These are phyloP conservation scores for Leccinum rimulosum DNA, from an alignment of 768 basidiomycete species.

Conservation along the genomic window DNA sequence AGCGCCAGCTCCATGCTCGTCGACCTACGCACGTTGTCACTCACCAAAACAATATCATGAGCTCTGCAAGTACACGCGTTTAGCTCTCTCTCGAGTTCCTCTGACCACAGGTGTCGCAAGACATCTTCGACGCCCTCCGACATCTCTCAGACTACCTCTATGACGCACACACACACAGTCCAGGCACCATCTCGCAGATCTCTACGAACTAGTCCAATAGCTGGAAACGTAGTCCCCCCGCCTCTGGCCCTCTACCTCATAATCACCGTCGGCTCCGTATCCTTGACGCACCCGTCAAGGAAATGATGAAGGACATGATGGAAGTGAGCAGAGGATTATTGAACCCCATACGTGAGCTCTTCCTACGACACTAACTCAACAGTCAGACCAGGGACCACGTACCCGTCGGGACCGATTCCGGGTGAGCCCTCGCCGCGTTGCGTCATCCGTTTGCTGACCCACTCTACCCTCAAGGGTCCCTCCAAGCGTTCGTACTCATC, in stretches of 20 bases:
- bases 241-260: constrained; percentile 77
- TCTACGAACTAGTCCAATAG: constrained; percentile 99
- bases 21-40: constrained; percentile 87
- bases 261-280: constrained; percentile 98
- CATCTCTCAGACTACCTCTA: constrained; percentile 34
- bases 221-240: constrained; percentile 88
- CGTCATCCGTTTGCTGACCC: too few species aligned
- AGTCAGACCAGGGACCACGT: constrained; percentile 95
- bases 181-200: constrained; percentile 93
- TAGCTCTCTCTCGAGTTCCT: background rate
- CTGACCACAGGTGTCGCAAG: constrained; percentile 37
- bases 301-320: constrained; percentile 99
- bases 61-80: constrained; percentile 62
- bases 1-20: constrained; percentile 96
- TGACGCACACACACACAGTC: constrained; percentile 85
- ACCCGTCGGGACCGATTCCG: constrained; percentile 68
- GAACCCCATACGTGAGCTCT: constrained; percentile 95
- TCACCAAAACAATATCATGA: constrained; percentile 99
- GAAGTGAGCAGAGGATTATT: constrained; percentile 98
- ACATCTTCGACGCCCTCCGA: constrained; percentile 89
- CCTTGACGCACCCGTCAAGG: constrained; percentile 94
- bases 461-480: too few species aligned
- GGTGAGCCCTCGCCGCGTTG: too few species aligned
- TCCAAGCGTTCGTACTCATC: constrained; percentile 67
- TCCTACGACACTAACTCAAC: constrained; percentile 93